phyloP scores from a whole-genome alignment of 108 stramenopile genomes.

The Pseudonitzschia pungens region DNA sequence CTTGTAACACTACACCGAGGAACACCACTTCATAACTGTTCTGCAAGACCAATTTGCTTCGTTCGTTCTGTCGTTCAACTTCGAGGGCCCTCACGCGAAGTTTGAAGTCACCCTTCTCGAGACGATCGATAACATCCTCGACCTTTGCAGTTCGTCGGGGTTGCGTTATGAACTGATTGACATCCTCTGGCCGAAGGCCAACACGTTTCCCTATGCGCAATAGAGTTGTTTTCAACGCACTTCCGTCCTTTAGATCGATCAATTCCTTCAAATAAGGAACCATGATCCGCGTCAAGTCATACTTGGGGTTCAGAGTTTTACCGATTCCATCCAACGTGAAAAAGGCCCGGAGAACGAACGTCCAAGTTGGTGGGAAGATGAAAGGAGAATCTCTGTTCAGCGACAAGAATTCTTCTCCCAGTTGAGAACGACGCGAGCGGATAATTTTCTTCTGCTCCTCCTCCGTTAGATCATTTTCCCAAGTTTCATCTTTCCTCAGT shows the following conservation, averaged over 20 bases:
- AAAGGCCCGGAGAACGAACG: slow-evolving; percentile 97
- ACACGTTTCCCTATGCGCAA: slow-evolving; percentile 81
- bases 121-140: slow-evolving; percentile 69
- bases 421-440: slow-evolving; percentile 63
- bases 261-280: slow-evolving; percentile 94
- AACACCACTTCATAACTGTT: slow-evolving; percentile 78
- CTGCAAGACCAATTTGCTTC: slow-evolving; percentile 80
- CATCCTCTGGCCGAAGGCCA: slow-evolving; percentile 83
- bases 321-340: slow-evolving; percentile 98
- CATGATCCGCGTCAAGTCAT: slow-evolving; percentile 92
- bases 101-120: slow-evolving; percentile 93
- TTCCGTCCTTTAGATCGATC: slow-evolving; percentile 91
- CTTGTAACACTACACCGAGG: slow-evolving; percentile 69
- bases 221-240: slow-evolving; percentile 80
- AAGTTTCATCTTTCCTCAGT: slow-evolving; percentile 58
- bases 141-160: slow-evolving; percentile 83
- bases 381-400: slow-evolving; percentile 90
- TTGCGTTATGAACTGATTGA: slow-evolving; percentile 81
- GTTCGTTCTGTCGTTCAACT: slow-evolving; percentile 83
- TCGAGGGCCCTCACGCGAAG: slow-evolving; percentile 90
- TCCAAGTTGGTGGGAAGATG: slow-evolving; percentile 97
- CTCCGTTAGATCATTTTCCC: slow-evolving; percentile 74
- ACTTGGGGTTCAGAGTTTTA: slow-evolving; percentile 91
- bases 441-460: slow-evolving; percentile 79
- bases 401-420: slow-evolving; percentile 90